Evolutionary conservation across 169 alveolate genomes (phyloP), one percentile per base, ranked within the genome.

Genomic region (Fabrea salina): DNA sequence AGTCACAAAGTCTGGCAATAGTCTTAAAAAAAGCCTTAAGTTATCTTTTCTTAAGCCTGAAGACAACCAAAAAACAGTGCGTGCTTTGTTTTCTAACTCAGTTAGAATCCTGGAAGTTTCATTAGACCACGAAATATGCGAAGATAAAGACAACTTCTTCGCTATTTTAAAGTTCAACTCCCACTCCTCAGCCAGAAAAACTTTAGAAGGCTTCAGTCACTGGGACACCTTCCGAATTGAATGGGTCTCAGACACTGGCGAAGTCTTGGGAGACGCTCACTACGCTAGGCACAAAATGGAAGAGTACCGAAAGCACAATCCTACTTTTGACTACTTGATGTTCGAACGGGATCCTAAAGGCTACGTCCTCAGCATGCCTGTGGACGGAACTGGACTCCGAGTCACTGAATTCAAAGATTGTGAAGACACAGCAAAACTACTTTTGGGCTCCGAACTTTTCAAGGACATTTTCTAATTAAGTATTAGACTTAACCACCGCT

Each of bases 101-200:
- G 16, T 47, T n/a, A 16, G 78, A 16, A 68, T 68, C 7, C 25
- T n/a, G 30, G 30, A 30, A n/a, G 39, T 68, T 37, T 30, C 11
- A 43, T 30, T 68, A 0, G 30, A 39, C 7, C 27, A 44, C 1
- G 74, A 61, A 19, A 27, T 40, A 67, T 5, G 19, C 7, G 66
- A 16, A 7, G 56, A 11, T 5, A 61, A 61, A 8, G 7, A 7
- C n/a, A 30, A 61, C 30, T n/a, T n/a, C 27, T 41, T 16, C 33
- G 25, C 25, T 40, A 5, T 67, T n/a, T 5, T 67, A 6, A 67
- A 37, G 47, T 67, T 67, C 33, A 67, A 67, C 67, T n/a, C 43
- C 25, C 78, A 67, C 40, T 67, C 78, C 8, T 35, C 78, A 5
- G 78, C 78, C 27, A 35, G 78, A n/a, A 67, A 67, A 25, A 41